Conservation (phyloP, 805 yeast species). For the Pichia membranifaciens region DNA sequence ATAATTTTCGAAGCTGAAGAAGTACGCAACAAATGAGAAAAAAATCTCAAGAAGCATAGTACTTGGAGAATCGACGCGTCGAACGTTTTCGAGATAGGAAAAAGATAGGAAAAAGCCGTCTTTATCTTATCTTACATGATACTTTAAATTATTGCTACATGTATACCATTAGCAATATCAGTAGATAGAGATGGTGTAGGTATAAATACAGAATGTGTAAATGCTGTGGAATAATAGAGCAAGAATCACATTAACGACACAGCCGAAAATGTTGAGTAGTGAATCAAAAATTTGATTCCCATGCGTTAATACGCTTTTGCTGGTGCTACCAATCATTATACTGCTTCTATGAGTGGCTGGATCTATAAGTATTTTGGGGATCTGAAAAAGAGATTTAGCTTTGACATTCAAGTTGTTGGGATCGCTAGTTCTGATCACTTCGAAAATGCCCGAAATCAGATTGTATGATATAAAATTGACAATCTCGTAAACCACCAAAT, state of each 20-base stretch:
- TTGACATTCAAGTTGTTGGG: neutral
- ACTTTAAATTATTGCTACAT: too few species aligned
- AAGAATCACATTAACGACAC: neutral
- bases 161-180: neutral
- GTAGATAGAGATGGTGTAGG: slow-evolving; percentile 3
- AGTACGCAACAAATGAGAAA: too few species aligned
- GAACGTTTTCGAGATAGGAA: too few species aligned
- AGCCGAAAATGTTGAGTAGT: neutral
- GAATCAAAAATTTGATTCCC: slow-evolving; percentile 1
- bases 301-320: neutral
- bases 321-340: neutral
- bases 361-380: slow-evolving; percentile 1
- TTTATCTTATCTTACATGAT: too few species aligned
- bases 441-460: neutral
- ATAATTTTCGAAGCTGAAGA: too few species aligned
- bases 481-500: slow-evolving; percentile 5
- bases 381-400: neutral
- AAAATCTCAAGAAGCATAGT: too few species aligned
- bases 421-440: neutral
- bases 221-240: slow-evolving; percentile 3
- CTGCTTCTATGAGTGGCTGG: neutral
- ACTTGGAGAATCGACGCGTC: too few species aligned
- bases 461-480: slow-evolving; percentile 4
- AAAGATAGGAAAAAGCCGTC: too few species aligned
- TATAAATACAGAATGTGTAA: slow-evolving; percentile 1